phyloP scores from a whole-genome alignment of 306 rosid genomes.

The Cyamopsis tetragonoloba region DNA sequence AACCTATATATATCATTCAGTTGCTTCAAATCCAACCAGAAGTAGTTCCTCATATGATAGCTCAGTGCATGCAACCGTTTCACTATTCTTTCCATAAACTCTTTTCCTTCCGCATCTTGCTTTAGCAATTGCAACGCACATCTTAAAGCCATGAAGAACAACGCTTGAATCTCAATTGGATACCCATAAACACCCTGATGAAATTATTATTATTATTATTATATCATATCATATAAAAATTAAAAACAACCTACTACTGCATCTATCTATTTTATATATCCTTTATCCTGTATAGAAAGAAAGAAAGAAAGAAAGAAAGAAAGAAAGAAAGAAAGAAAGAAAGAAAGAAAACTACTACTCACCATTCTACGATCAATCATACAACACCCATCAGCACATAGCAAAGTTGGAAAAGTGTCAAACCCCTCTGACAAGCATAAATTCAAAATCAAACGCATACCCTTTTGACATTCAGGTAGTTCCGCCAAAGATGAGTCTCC shows the following conservation, averaged over 20 bases:
- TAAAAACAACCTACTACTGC: too few relatives aligned
- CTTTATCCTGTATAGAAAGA: too few relatives aligned
- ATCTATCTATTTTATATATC: too few relatives aligned
- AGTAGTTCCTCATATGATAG: constrained; percentile 82
- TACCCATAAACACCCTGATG: constrained; percentile 97
- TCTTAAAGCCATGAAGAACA: constrained; percentile 94
- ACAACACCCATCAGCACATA: constrained; percentile 94
- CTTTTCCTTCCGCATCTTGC: constrained; percentile 82
- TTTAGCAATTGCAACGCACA: constrained; percentile 81
- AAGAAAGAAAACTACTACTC: too few relatives aligned
- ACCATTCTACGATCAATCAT: constrained; percentile 99
- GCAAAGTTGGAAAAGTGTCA: constrained; percentile 92
- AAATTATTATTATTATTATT: too few relatives aligned
- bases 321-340: too few relatives aligned
- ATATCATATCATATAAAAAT: constrained; percentile 19
- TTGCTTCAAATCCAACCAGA: constrained; percentile 86
- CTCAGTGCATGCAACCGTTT: constrained; percentile 80
- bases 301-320: too few relatives aligned
- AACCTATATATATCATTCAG: constrained; percentile 80
- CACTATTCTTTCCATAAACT: constrained; percentile 54
- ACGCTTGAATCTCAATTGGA: constrained; percentile 93
- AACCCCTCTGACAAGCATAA: constrained; percentile 89
- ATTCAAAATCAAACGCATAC: constrained; percentile 86
- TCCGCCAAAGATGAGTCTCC: constrained; percentile 88
- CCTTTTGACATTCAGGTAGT: constrained; percentile 88